Percentiles rank a stretch among this genome's conserved stretches.
phyloP scores from a whole-genome alignment of 345 rosid genomes.

The Noccaea caerulescens region DNA sequence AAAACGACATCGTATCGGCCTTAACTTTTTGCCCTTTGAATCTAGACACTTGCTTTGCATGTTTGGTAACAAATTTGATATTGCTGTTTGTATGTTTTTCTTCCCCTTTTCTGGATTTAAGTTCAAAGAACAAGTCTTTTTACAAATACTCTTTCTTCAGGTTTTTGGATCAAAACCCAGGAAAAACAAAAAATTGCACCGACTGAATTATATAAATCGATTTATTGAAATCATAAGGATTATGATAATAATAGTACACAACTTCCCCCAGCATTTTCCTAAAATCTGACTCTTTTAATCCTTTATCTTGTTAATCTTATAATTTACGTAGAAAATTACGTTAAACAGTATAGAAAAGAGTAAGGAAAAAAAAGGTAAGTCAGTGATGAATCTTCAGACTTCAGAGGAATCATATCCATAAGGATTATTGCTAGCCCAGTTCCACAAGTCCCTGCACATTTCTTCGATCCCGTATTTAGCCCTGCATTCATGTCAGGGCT shows the following conservation, averaged over 20 bases:
- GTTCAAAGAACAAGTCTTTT: neutral
- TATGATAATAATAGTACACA: constrained; percentile 12
- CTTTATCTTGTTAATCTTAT: neutral
- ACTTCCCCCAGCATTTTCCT: constrained; percentile 5
- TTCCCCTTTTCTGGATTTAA: neutral
- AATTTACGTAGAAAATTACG: constrained; percentile 19
- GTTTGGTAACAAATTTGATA: neutral
- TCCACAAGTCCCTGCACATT: constrained; percentile 96
- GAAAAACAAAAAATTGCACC: neutral
- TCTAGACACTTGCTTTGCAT: constrained; percentile 17
- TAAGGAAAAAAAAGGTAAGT: neutral
- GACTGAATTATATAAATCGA: neutral
- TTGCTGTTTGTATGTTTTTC: neutral
- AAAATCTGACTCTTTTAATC: neutral
- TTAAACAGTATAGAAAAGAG: neutral
- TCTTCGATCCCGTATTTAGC: constrained; percentile 80
- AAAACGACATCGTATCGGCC: constrained; percentile 2
- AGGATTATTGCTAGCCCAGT: constrained; percentile 95
- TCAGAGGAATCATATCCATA: constrained; percentile 72
- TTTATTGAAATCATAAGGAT: neutral
- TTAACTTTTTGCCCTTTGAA: neutral
- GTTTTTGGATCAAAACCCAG: neutral
- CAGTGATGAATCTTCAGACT: constrained; percentile 17
- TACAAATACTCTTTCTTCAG: neutral
- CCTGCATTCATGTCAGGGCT: constrained; percentile 51